Conservation (phyloP, 164 flowering plant species). For the Nymphaea colorata region DNA sequence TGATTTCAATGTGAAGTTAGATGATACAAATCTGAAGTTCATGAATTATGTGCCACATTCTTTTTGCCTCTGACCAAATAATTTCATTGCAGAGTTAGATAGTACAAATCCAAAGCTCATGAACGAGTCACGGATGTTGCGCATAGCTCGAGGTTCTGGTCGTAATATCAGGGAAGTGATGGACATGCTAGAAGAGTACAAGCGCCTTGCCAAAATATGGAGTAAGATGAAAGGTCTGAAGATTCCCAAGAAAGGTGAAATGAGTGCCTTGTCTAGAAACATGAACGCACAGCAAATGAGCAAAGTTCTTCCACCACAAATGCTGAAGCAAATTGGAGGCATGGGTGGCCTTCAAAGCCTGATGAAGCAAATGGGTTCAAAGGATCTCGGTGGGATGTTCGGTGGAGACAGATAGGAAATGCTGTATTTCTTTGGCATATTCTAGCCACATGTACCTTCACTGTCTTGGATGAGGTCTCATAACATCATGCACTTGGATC, state of each 20-base stretch:
- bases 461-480: too few relatives aligned
- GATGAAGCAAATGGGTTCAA: slow-evolving; percentile 88
- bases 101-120: slow-evolving; percentile 83
- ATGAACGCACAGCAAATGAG: slow-evolving; percentile 98
- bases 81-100: slow-evolving; percentile 62
- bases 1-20: slow-evolving; percentile 50
- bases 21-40: slow-evolving; percentile 75
- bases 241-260: slow-evolving; percentile 92
- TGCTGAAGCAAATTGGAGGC: slow-evolving; percentile 96
- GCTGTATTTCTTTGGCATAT: neutral
- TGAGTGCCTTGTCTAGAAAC: slow-evolving; percentile 82
- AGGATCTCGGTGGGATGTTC: slow-evolving; percentile 72
- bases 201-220: slow-evolving; percentile 91
- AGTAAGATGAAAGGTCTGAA: slow-evolving; percentile 97
- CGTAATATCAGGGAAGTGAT: slow-evolving; percentile 55
- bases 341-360: slow-evolving; percentile 88
- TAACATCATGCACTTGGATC: too few relatives aligned
- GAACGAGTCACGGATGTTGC: slow-evolving; percentile 76
- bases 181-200: slow-evolving; percentile 97
- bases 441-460: too few relatives aligned
- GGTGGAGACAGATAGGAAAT: slow-evolving; percentile 54
- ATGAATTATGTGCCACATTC: slow-evolving; percentile 19
- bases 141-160: slow-evolving; percentile 91
- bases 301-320: slow-evolving; percentile 85
- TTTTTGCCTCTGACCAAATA: too few relatives aligned